Evolutionary conservation across 306 rosid species (phyloP).

Genomic region (Adenanthera pavonina): DNA sequence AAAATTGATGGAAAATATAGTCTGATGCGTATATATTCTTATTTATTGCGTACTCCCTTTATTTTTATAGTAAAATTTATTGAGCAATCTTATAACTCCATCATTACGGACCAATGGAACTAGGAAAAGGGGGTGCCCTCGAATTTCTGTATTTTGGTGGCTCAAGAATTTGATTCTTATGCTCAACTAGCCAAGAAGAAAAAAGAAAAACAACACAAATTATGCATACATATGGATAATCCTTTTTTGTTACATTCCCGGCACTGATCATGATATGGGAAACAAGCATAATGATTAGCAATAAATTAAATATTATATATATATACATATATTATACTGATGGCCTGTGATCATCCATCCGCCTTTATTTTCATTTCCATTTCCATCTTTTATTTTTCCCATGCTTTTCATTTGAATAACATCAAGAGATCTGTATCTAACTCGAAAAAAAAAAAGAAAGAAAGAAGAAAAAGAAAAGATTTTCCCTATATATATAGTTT

Average conservation of each 20-base stretch:
- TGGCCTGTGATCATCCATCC: neutral
- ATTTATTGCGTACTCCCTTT: no score
- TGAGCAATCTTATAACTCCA: neutral
- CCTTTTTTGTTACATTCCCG: neutral
- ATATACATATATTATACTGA: neutral
- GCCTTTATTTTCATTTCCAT: neutral
- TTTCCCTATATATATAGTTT: neutral
- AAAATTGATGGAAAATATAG: no score
- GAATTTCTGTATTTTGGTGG: slow-evolving; percentile 19
- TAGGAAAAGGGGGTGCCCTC: neutral
- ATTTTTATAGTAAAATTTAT: no score
- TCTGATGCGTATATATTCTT: no score
- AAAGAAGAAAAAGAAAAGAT: neutral
- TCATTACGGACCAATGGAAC: neutral
- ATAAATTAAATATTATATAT: no score
- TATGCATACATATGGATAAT: no score
- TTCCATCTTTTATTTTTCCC: neutral
- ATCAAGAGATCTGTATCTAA: neutral
- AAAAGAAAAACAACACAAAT: no score
- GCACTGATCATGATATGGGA: neutral
- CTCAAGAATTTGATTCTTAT: slow-evolving; percentile 18
- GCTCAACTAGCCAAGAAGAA: neutral
- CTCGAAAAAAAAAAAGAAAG: neutral
- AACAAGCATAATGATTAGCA: neutral
- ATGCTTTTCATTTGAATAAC: neutral